Base-by-base conservation (phyloP, 2,329 filamentous ascomycete genomes). In the Aureobasidium sp. region DNA sequence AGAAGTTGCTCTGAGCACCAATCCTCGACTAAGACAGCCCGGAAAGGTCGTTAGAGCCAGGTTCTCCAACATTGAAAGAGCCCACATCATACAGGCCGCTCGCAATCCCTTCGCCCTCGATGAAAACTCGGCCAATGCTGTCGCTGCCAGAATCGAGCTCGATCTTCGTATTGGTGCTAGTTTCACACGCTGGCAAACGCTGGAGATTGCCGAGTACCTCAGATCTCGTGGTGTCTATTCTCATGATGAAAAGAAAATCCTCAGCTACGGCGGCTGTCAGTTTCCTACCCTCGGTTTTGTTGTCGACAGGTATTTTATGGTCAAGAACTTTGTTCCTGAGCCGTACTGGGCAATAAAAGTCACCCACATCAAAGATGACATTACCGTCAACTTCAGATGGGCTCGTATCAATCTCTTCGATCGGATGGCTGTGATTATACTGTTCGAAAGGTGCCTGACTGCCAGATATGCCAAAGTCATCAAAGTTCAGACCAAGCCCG, bases 221-320 rank as follows among this genome's bases (percentile, higher is more conserved):
- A 39, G 31, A 14, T 11, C 15, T 17, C 39, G 49, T 5, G 49
- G 60, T 20, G 49, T 62, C 1, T 31, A 25, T 11, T 17, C 34
- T 7, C 6, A 31, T 14, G 89, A 83, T 64, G 80, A 99, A n/a
- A 77, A 66, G 77, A 67, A 57, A 39, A 57, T 69, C 8, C 65
- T 71, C 61, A 74, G 71, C 64, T 74, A 73, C 55, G 71, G 72
- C 20, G 96, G 92, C 4, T 99, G 94, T 67, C 94, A 99, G 73
- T 99, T 99, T 70, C 94, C 94, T 1, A 97, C 94, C 0, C 81
- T 99, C 5, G 94, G 94, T 0, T 99, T 99, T 67, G 93, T 99
- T 1, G 94, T 99, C 7, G 94, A 99, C 74, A 86, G 93, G 52
- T 99, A 97, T 73, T 90, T 96, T 69, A 87, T 90, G 56, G 94